Evolutionary conservation across 1,284 basidiomycete species (phyloP), one percentile per base, ranked within the genome.

Genomic region (Cryptococcus wingfieldii): DNA sequence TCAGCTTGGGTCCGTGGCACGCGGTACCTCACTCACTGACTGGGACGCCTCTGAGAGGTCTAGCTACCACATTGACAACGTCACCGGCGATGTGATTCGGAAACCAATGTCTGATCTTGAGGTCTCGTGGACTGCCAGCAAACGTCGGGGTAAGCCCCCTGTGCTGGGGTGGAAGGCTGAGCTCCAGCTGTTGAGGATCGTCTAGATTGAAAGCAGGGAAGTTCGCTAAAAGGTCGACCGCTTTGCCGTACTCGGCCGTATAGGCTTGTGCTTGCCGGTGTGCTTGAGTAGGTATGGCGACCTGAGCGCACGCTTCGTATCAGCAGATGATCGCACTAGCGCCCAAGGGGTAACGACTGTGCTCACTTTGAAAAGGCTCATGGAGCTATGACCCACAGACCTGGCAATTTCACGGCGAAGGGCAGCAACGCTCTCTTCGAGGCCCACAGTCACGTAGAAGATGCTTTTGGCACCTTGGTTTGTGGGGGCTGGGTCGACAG

Each of bases 331-430:
- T 50, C 31, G n/a, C 14, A 25, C 23, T 16, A 25, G 10, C n/a
- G 18, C 12, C 25, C 25, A 49, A n/a, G n/a, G 39, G 37, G 25
- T 19, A 47, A 31, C 43, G 18, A 44, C 18, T 19, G 18, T 25
- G 59, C 71, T 62, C 58, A 75, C 74, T 65, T 76, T 76, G 71
- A 70, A 76, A 25, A 74, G 38, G 39, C 63, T 55, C 47, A 71
- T 65, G 10, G 60, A 60, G 5, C 55, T 50, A 6, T 56, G 53
- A 7, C 66, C 70, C 14, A 72, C 55, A 37, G 66, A 56, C 2
- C 54, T 55, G 1, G 61, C 61, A 19, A 73, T 62, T 6, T 65
- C 68, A 6, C 56, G 23, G 16, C 70, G 60, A 5, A 75, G 51
- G 1, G 60, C 58, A 7, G 51, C 54, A 23, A 72, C 58, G 10